These are phyloP conservation scores for Paracoccidioides brasiliensis DNA, from an alignment of 2,329 filamentous ascomycete genomes.

Conservation along the genomic window DNA sequence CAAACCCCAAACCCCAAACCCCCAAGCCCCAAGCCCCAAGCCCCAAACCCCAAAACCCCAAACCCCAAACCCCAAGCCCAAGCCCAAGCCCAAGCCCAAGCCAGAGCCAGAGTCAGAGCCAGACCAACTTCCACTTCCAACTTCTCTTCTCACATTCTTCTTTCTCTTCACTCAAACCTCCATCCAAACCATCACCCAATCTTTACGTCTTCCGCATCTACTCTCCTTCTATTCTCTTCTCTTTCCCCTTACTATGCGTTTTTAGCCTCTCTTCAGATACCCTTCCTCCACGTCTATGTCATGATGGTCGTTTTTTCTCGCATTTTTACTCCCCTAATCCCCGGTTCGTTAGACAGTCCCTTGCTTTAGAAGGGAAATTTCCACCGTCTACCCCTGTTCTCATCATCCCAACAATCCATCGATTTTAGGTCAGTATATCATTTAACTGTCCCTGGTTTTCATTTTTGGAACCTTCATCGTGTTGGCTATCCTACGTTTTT, in stretches of 20 bases:
- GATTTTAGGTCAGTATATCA: too few relatives aligned
- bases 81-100: not conserved
- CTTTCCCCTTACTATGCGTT: not conserved
- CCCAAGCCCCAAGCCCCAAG: too few relatives aligned
- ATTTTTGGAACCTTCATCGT: too few relatives aligned
- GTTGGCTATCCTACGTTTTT: too few relatives aligned
- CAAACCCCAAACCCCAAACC: too few relatives aligned
- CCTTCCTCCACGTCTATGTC: constrained; percentile 3
- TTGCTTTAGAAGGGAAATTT: too few relatives aligned
- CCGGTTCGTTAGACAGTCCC: not conserved
- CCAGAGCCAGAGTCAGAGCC: not conserved
- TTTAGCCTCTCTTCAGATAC: constrained; percentile 1
- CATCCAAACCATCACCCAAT: not conserved
- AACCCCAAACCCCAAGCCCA: too few relatives aligned
- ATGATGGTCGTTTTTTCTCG: not conserved
- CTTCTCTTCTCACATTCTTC: not conserved
- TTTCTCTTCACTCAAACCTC: constrained; percentile 1
- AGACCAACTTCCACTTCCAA: not conserved
- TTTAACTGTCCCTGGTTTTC: too few relatives aligned
- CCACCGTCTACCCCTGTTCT: too few relatives aligned
- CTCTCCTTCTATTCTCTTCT: not conserved
- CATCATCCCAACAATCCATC: too few relatives aligned
- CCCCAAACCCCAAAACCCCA: too few relatives aligned
- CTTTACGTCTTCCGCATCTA: not conserved
- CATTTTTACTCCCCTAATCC: not conserved